These are phyloP conservation scores for Dunaliella primolecta DNA, from an alignment of 139 green algal genomes.

Conservation along the genomic window DNA sequence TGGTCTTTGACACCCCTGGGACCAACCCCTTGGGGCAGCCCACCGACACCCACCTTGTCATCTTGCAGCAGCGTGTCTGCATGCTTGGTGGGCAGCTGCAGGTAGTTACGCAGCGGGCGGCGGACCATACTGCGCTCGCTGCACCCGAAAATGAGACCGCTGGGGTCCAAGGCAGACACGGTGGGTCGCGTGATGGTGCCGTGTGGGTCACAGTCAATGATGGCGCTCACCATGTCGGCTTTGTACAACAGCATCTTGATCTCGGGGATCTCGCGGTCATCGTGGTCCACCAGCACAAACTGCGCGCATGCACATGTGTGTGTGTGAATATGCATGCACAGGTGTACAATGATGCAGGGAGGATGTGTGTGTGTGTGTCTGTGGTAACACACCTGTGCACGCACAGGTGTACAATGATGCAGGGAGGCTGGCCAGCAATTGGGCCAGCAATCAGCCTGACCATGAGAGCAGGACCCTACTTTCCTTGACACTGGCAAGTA, in stretches of 20 bases:
- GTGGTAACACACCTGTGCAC: too few relatives aligned
- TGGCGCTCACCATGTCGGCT: constrained; percentile 30
- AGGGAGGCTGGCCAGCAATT: too few relatives aligned
- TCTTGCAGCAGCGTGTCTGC: constrained; percentile 1
- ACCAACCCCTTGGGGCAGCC: too few relatives aligned
- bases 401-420: too few relatives aligned
- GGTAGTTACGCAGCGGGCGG: not conserved
- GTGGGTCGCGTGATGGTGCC: constrained; percentile 16
- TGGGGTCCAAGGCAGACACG: constrained; percentile 27
- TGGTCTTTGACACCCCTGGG: too few relatives aligned
- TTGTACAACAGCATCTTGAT: constrained; percentile 15
- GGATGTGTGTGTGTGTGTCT: not conserved
- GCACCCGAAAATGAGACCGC: not conserved
- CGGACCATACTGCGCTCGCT: not conserved
- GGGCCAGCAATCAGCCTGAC: too few relatives aligned
- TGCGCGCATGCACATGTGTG: not conserved
- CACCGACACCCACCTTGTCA: constrained; percentile 4
- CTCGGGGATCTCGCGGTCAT: not conserved
- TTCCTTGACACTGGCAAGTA: too few relatives aligned
- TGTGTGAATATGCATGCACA: too few relatives aligned
- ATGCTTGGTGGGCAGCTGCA: not conserved
- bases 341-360: too few relatives aligned
- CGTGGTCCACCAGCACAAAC: not conserved
- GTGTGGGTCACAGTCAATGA: constrained; percentile 27
- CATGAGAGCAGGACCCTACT: too few relatives aligned